Conservation (phyloP, 1,284 basidiomycete genomes). For the Termitomyces sp. region DNA sequence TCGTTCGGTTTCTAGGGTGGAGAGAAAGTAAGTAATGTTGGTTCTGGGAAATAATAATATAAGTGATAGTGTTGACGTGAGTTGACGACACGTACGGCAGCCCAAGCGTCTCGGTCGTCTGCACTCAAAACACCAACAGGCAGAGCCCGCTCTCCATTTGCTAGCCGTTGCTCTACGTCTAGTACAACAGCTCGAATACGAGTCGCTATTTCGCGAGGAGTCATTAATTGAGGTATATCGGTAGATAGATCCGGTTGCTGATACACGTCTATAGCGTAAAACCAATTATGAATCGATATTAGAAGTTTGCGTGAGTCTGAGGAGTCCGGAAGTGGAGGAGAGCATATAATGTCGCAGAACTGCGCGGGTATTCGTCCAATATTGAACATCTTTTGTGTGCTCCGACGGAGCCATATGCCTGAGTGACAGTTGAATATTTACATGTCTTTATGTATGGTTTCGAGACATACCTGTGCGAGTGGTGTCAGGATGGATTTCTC, state of each 20-base stretch:
- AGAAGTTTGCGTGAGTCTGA: slow-evolving; percentile 60
- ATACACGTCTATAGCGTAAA: slow-evolving; percentile 76
- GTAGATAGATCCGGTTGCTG: slow-evolving; percentile 23
- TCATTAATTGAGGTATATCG: slow-evolving; percentile 27
- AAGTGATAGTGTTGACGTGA: background rate
- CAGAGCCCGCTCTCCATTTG: slow-evolving; percentile 48
- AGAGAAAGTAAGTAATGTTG: slow-evolving; percentile 66
- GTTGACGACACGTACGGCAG: slow-evolving; percentile 47
- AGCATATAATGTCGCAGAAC: slow-evolving; percentile 60
- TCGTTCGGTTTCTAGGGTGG: slow-evolving; percentile 58
- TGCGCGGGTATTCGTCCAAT: slow-evolving; percentile 67
- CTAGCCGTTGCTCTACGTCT: slow-evolving; percentile 59
- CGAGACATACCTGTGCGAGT: slow-evolving; percentile 44
- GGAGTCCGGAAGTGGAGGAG: slow-evolving; percentile 37
- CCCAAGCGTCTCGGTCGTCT: slow-evolving; percentile 84
- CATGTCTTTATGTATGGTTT: background rate
- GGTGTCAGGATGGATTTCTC: slow-evolving; percentile 51
- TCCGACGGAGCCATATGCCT: slow-evolving; percentile 65
- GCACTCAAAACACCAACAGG: slow-evolving; percentile 74
- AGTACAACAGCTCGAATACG: slow-evolving; percentile 61
- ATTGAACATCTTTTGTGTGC: slow-evolving; percentile 68
- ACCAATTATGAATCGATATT: slow-evolving; percentile 77
- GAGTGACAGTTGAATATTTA: slow-evolving; percentile 2
- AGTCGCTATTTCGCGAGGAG: slow-evolving; percentile 58
- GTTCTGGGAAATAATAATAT: slow-evolving; percentile 43